These are phyloP conservation scores for Mycena capillaripes DNA, from an alignment of 768 basidiomycete genomes.

Conservation along the genomic window DNA sequence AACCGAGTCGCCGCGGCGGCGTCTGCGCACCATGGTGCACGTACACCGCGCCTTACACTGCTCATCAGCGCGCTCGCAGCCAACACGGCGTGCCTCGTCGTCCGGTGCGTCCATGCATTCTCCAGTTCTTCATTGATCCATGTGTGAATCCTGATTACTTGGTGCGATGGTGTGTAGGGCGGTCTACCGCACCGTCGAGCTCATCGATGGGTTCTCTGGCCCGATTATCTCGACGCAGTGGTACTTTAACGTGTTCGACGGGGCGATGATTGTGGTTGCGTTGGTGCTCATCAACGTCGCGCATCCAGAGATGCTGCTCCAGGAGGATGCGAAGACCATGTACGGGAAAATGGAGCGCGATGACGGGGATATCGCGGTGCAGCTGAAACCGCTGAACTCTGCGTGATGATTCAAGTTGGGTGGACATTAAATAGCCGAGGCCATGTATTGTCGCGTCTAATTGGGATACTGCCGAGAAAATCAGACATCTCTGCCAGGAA, in stretches of 20 bases:
- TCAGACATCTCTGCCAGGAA: too few relatives aligned
- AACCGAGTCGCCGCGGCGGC: background rate
- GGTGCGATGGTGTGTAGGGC: slow-evolving; percentile 32
- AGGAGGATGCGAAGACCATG: background rate
- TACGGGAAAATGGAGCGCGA: too few relatives aligned
- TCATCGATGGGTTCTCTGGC: slow-evolving; percentile 47
- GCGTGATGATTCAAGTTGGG: too few relatives aligned
- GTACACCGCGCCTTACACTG: background rate
- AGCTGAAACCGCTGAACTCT: too few relatives aligned
- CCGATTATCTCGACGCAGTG: slow-evolving; percentile 43
- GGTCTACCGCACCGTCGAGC: slow-evolving; percentile 48
- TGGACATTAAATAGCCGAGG: too few relatives aligned
- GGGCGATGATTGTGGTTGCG: slow-evolving; percentile 33
- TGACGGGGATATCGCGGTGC: too few relatives aligned
- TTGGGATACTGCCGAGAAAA: too few relatives aligned
- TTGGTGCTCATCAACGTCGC: slow-evolving; percentile 54
- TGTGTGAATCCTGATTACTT: too few relatives aligned
- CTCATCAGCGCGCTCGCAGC: background rate
- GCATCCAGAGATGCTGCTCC: slow-evolving; percentile 47
- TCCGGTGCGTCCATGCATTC: background rate
- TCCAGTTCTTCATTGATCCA: too few relatives aligned
- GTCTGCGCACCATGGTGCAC: background rate
- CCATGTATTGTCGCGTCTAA: too few relatives aligned
- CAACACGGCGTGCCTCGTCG: background rate
- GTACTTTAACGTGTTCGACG: slow-evolving; percentile 46